Base-by-base conservation (phyloP, 2,329 filamentous ascomycete genomes). In the Verticillium zaregamsianum region DNA sequence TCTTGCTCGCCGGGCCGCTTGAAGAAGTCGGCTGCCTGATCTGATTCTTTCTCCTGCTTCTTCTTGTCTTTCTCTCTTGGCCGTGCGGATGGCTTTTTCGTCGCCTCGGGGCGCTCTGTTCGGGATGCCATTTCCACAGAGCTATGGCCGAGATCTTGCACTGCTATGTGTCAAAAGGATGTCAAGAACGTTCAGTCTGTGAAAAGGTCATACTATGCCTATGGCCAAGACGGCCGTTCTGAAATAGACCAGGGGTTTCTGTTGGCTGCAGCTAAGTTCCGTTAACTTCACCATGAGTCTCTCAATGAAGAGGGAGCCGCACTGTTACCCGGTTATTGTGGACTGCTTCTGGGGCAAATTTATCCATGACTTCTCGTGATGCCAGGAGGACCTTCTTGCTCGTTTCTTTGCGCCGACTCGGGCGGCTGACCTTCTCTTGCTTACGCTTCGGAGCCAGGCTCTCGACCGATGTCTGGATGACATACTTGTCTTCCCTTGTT, bases 261-360 rank as follows among this genome's bases (percentile, higher is more conserved):
- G 69, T 67, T 59, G 74, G 72, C 23, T 70, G 74, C 5, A 79
- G 68, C 78, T 80, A 31, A 5, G 39, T 25, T n/a, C 28, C 5
- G 32, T 61, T 33, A 60, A 37, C 32, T 59, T 35, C 2, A 59
- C 23, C 25, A 39, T 32, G 15, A 3, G 32, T 7, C 9, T 32
- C 1, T 32, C 15, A 2, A 5, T 14, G n/a, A 17, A 20, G 5
- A 15, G 14, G 28, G 9, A 31, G 4, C 60, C 70, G 57, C 60
- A 77, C 77, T 6, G 72, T 78, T 3, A 79, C 61, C 32, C 71
- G 70, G 5, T 68, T 65, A 12, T 78, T 77, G 12, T 79, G 71
- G 52, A 90, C 79, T 59, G 81, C 81, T 3, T 79, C 71, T 1
- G 86, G 87, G 14, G 74, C 74, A 64, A 89, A 90, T 23, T 81